Evolutionary conservation across 2,329 filamentous ascomycete genomes (phyloP).

Genomic region (Xylariaceae sp.): DNA sequence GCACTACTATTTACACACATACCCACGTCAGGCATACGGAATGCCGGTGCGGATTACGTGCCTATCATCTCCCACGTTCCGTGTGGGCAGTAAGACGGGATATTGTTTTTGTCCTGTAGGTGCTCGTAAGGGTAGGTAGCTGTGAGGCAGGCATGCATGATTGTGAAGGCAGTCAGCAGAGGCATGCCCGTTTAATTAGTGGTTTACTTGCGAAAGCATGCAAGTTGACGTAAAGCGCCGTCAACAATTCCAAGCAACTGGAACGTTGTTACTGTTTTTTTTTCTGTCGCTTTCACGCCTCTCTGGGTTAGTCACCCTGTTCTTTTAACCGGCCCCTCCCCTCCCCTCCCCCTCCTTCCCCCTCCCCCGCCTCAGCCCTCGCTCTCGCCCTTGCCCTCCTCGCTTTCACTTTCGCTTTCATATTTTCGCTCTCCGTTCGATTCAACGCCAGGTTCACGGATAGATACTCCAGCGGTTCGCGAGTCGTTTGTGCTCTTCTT

Average conservation of each 20-base stretch:
- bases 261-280: background rate
- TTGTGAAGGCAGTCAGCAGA: background rate
- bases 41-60: background rate
- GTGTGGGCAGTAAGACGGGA: too few species aligned
- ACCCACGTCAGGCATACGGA: background rate
- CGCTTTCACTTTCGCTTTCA: background rate
- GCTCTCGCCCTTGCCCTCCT: background rate
- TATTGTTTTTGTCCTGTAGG: too few species aligned
- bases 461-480: slow-evolving; percentile 8
- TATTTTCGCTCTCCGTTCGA: background rate
- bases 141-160: too few species aligned
- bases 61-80: too few species aligned
- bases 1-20: too few species aligned
- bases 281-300: background rate
- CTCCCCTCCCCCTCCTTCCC: background rate
- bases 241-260: slow-evolving; percentile 15
- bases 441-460: slow-evolving; percentile 1
- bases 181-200: slow-evolving; percentile 6
- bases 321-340: background rate
- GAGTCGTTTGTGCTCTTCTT: slow-evolving; percentile 3
- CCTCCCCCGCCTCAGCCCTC: slow-evolving; percentile 1
- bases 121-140: too few species aligned
- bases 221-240: slow-evolving; percentile 21
- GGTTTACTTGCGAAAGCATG: slow-evolving; percentile 2
- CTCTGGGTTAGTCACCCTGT: background rate